Base-by-base conservation (phyloP, 2,329 filamentous ascomycete genomes). In the Berkeleyomyces basicola region DNA sequence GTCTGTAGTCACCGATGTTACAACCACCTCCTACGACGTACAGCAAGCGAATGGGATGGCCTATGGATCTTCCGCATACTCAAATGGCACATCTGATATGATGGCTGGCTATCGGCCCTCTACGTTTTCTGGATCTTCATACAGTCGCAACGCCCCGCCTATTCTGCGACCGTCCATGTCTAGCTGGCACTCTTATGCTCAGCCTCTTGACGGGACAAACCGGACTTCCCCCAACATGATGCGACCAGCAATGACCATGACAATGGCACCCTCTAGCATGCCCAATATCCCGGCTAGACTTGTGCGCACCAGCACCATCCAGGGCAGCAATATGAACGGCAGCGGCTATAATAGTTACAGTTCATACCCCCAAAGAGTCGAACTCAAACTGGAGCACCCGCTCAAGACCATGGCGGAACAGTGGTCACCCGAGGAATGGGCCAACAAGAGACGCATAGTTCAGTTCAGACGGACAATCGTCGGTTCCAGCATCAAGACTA, bases 381-480 rank as follows among this genome's bases (percentile, higher is more conserved):
- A 86, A 16, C 77, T 97, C 39, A 90, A 93, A 70, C 86, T 97
- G 65, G 82, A 87, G 61, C 91, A 91, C 23, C 88, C 96, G 69
- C 79, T 99, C 58, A 84, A 90, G 60, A 76, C 79, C 6, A 96
- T 97, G 92, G 84, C 84, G 0, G 81, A 87, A 66, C 81, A 84
- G 66, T 99, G 93, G 93, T 86, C 83, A 0, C 74, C 79, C 37
- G 90, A 95, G 66, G 93, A 99, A 72, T 85, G 83, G 74, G 81
- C 85, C 44, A 83, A 84, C 61, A 87, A 88, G 69, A 81, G 93
- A 57, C 83, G 93, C 43, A 85, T 99, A 44, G 91, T 99, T 16
- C 83, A 91, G 68, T 99, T 99, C 76, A 85, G 81, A 68, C 86
- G 93, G 69, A 83, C 82, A 65, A 92, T 97, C 73, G 79, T 79